Base-by-base conservation (phyloP, 768 basidiomycete species). In the Dioszegia aurantiaca region DNA sequence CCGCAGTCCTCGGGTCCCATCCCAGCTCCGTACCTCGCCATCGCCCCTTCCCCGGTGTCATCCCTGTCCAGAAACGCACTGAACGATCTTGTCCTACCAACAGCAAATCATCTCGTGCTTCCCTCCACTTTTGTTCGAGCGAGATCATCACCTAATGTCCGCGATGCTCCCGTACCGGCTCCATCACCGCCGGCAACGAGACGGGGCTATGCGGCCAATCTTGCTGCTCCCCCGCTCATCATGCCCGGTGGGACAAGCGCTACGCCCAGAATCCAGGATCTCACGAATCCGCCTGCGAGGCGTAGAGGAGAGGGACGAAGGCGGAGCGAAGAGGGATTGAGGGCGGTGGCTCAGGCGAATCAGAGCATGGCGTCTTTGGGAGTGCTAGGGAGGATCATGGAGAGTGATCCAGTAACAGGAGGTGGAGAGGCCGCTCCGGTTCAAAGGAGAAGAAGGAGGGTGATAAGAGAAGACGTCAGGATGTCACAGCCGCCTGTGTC, bases 31-130 rank as follows among this genome's bases (percentile, higher is more conserved):
- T 73, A 68, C 61, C 63, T 73, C 11, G 72, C 72, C 39, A 36
- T 67, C 14, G 72, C 72, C n/a, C 72, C 72, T n/a, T 60, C 62
- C 12, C 68, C 71, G 11, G 58, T 67, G 5, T 65, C 67, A 12
- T 55, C 63, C 26, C 45, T 62, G 9, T 58, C 60, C 21, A 42
- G 56, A 33, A 51, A 57, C 6, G 60, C 62, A 0, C 55, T 65
- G 17, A 54, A 68, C 42, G 54, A 64, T 9, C 42, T 62, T 2
- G 41, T 61, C 12, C 14, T 10, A 28, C 37, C 43, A 3, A 52
- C 57, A 6, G 56, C 63, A 21, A 46, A 40, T 19, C 48, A 59
- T 6, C 44, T 73, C 12, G 55, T 73, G 12, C 55, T 73, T 4
- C 71, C 71, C 26, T 70, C 69, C 1, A 66, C 71, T 0, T 73